Percentiles rank a stretch among this genome's conserved stretches.
phyloP scores from a whole-genome alignment of 345 rosid species.

The Eucalyptus polyanthemos region DNA sequence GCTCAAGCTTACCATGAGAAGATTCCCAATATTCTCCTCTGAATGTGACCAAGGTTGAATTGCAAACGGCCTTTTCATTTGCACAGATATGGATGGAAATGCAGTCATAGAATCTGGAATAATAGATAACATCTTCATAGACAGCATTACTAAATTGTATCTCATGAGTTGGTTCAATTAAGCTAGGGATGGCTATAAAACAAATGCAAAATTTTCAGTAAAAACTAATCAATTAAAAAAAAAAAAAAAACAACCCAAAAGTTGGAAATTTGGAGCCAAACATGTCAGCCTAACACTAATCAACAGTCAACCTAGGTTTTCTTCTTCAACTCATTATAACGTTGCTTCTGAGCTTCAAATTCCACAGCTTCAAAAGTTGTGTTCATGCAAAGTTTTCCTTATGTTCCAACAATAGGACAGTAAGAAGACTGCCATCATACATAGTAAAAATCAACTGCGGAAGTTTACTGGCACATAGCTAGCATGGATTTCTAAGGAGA shows the following conservation, averaged over 20 bases:
- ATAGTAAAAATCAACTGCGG: neutral
- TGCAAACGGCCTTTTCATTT: conserved; percentile 54
- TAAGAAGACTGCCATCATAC: neutral
- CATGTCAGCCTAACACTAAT: neutral
- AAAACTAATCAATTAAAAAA: neutral
- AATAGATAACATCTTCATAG: neutral
- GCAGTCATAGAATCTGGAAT: conserved; percentile 42
- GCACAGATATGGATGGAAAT: conserved; percentile 63
- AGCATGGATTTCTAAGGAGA: neutral
- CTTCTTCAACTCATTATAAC: neutral
- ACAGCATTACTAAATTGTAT: neutral
- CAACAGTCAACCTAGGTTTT: neutral
- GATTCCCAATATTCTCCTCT: conserved; percentile 80
- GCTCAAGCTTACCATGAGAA: conserved; percentile 67
- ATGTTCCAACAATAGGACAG: neutral
- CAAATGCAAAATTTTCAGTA: neutral
- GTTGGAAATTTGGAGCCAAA: neutral
- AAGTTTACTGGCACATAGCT: neutral
- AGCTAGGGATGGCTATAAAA: neutral
- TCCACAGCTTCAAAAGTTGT: neutral
- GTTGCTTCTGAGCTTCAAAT: neutral
- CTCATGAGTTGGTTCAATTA: neutral
- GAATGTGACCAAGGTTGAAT: conserved; percentile 72
- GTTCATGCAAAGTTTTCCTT: neutral
- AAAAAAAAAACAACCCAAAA: neutral